Evolutionary conservation across 2,329 filamentous ascomycete species (phyloP).

Genomic region (Coleophoma crateriformis): DNA sequence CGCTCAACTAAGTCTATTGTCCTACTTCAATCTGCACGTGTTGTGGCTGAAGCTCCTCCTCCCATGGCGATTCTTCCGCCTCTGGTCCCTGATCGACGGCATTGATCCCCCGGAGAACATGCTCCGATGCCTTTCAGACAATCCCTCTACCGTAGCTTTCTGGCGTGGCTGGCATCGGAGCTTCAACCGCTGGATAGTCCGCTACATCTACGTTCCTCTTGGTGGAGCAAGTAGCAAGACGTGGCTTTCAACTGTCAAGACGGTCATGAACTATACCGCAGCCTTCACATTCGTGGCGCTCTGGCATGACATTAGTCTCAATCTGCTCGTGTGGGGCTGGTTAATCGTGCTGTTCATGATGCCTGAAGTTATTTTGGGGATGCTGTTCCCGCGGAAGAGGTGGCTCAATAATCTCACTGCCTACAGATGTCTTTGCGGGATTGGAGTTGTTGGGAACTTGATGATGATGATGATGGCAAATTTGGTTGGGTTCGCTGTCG

Average conservation of each 20-base stretch:
- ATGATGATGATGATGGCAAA: slow-evolving; percentile 97
- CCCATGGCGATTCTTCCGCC: slow-evolving; percentile 95
- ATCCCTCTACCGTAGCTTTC: slow-evolving; percentile 85
- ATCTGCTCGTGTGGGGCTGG: slow-evolving; percentile 94
- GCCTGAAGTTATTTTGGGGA: slow-evolving; percentile 70
- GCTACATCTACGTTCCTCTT: slow-evolving; percentile 90
- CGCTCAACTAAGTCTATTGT: slow-evolving; percentile 81
- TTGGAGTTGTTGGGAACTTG: slow-evolving; percentile 77
- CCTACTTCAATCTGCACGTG: slow-evolving; percentile 92
- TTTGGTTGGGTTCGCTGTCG: slow-evolving; percentile 89
- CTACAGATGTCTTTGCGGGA: slow-evolving; percentile 75
- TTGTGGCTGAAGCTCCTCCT: slow-evolving; percentile 97
- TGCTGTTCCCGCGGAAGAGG: slow-evolving; percentile 63
- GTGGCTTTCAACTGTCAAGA: slow-evolving; percentile 43
- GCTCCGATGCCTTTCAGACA: slow-evolving; percentile 92
- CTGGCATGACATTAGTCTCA: slow-evolving; percentile 95
- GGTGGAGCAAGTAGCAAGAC: slow-evolving; percentile 59
- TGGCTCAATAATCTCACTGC: slow-evolving; percentile 65
- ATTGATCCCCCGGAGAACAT: slow-evolving; percentile 98
- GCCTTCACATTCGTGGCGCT: slow-evolving; percentile 97
- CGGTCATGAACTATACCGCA: slow-evolving; percentile 69
- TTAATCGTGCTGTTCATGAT: slow-evolving; percentile 89
- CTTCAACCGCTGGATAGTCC: slow-evolving; percentile 90
- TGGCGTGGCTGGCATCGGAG: slow-evolving; percentile 96
- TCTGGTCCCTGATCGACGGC: slow-evolving; percentile 89